These are phyloP conservation scores for Phoenix roebelenii DNA, from an alignment of 176 grass and related monocot species.

Conservation along the genomic window DNA sequence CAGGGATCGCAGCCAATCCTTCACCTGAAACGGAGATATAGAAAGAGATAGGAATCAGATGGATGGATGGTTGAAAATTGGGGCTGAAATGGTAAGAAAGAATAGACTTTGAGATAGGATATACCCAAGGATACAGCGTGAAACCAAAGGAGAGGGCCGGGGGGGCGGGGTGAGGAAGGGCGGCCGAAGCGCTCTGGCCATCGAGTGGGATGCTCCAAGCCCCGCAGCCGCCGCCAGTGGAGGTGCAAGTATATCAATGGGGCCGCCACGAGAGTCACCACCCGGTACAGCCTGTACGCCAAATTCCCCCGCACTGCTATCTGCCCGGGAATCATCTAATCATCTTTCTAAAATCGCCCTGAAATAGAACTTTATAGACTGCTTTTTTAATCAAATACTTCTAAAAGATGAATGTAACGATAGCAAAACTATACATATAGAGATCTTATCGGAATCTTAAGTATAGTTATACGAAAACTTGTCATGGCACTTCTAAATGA, in stretches of 20 bases:
- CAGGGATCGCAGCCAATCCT: slow-evolving; percentile 63
- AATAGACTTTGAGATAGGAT: neutral
- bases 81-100: neutral
- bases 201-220: slow-evolving; percentile 52
- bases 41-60: too few species aligned
- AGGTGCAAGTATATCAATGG: slow-evolving; percentile 30
- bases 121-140: slow-evolving; percentile 67
- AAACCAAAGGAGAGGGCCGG: slow-evolving; percentile 56
- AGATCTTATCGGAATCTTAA: too few species aligned
- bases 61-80: too few species aligned
- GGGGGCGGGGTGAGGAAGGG: slow-evolving; percentile 42
- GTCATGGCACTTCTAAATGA: too few species aligned
- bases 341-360: too few species aligned
- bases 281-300: slow-evolving; percentile 50
- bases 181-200: slow-evolving; percentile 53
- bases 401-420: too few species aligned
- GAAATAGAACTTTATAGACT: too few species aligned
- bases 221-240: slow-evolving; percentile 37
- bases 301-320: neutral
- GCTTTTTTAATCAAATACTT: too few species aligned
- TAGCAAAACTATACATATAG: too few species aligned
- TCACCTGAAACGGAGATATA: slow-evolving; percentile 26
- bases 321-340: too few species aligned
- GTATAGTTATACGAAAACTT: too few species aligned
- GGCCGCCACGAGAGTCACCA: slow-evolving; percentile 32